A percentile compares a stretch with the other conserved stretches of the same genome.
phyloP scores from a whole-genome alignment of 73 alveolate species.

The Durusdinium trenchii region DNA sequence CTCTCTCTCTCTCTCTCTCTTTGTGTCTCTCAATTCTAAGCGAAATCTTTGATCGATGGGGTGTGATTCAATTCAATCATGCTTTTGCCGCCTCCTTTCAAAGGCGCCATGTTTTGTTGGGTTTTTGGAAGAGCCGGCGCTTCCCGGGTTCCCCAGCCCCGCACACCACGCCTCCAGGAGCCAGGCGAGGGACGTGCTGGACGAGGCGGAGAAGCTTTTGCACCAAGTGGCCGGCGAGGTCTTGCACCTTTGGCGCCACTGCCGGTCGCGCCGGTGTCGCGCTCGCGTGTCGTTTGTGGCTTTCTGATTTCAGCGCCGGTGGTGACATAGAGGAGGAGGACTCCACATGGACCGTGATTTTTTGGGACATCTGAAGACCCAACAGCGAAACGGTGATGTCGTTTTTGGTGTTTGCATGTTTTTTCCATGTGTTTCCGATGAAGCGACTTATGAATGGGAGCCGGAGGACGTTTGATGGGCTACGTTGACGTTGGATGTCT shows the following conservation, averaged over 20 bases:
- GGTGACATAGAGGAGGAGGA: not conserved
- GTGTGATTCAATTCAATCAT: not conserved
- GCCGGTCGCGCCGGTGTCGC: not conserved
- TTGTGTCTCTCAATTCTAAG: too few species aligned
- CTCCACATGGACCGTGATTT: too few species aligned
- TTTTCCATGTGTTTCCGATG: too few species aligned
- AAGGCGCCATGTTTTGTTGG: too few species aligned
- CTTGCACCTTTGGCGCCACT: not conserved
- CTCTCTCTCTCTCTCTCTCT: too few species aligned
- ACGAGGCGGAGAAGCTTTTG: constrained; percentile 52
- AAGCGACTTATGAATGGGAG: too few species aligned
- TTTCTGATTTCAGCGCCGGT: not conserved
- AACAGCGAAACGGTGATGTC: too few species aligned
- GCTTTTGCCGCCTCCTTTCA: not conserved
- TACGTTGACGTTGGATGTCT: too few species aligned
- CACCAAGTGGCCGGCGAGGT: constrained; percentile 46
- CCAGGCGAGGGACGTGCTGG: constrained; percentile 42
- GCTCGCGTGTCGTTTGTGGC: too few species aligned
- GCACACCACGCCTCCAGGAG: not conserved
- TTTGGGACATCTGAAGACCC: too few species aligned
- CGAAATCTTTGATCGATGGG: not conserved
- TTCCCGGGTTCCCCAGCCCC: not conserved
- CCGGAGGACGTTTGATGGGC: too few species aligned
- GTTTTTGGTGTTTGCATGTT: too few species aligned
- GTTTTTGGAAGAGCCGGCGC: not conserved